Percentiles rank a stretch among this genome's conserved stretches.
Conservation (phyloP, 2,329 filamentous ascomycete species). For the Magnaporthiopsis poae region DNA sequence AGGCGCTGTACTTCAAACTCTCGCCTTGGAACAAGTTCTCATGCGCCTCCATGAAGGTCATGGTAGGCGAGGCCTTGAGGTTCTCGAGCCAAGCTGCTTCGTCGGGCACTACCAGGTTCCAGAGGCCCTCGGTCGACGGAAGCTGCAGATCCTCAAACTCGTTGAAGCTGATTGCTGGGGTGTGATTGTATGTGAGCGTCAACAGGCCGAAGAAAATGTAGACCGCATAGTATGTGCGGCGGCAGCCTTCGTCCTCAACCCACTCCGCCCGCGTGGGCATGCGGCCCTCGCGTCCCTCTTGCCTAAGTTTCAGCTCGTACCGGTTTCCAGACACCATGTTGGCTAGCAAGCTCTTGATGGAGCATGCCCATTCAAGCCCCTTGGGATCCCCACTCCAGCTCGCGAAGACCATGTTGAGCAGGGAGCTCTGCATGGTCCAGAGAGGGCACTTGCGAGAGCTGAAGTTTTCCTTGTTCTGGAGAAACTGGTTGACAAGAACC, state of each 20-base stretch:
- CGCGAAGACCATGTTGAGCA: conserved; percentile 97
- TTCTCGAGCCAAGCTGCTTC: conserved; percentile 78
- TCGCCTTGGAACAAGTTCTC: conserved; percentile 94
- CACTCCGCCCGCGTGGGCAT: conserved; percentile 76
- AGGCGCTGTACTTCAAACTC: conserved; percentile 82
- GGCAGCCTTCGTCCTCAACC: conserved; percentile 93
- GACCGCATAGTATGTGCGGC: conserved; percentile 93
- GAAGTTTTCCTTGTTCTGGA: conserved; percentile 97
- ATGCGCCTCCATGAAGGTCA: conserved; percentile 88
- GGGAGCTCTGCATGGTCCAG: conserved; percentile 95
- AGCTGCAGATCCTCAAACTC: conserved; percentile 90
- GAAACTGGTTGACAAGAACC: conserved; percentile 89
- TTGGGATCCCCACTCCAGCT: conserved; percentile 99
- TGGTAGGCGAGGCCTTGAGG: conserved; percentile 57
- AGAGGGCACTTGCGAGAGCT: conserved; percentile 93
- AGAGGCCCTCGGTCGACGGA: conserved; percentile 85
- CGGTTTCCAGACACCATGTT: conserved; percentile 98
- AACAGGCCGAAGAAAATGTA: conserved; percentile 98
- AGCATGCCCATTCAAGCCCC: conserved; percentile 95
- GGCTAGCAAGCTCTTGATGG: conserved; percentile 92
- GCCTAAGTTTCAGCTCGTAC: conserved; percentile 88
- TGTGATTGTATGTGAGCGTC: conserved; percentile 95
- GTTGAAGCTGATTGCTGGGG: conserved; percentile 93
- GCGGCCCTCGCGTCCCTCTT: conserved; percentile 70
- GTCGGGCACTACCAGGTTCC: conserved; percentile 75